These are phyloP conservation scores for Tulasnella sp. DNA, from an alignment of 768 basidiomycete genomes.

Conservation along the genomic window DNA sequence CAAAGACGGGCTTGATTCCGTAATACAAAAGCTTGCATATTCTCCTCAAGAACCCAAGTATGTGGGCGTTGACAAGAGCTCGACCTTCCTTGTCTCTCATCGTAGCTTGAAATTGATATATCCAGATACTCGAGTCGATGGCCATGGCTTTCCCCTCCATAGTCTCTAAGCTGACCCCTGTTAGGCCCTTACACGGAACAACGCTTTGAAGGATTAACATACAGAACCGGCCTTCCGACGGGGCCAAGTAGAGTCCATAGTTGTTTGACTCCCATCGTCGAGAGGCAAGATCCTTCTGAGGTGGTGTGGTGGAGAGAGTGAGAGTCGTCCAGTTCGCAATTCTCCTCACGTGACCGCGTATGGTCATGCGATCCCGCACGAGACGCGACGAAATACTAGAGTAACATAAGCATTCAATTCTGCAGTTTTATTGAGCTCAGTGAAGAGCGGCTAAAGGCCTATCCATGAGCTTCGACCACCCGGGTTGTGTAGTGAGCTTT, in stretches of 20 bases:
- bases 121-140: constrained; percentile 99
- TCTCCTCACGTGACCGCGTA: not conserved
- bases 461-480: constrained; percentile 91
- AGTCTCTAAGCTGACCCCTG: constrained; percentile 68
- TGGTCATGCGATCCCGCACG: not conserved
- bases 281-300: not conserved
- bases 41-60: constrained; percentile 82
- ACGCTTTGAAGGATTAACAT: constrained; percentile 37
- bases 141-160: constrained; percentile 94
- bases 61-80: constrained; percentile 86
- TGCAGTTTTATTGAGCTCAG: not conserved
- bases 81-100: constrained; percentile 97
- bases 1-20: constrained; percentile 97
- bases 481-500: constrained; percentile 89
- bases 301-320: not conserved
- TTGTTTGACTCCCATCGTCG: constrained; percentile 89
- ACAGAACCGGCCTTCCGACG: constrained; percentile 94
- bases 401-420: not conserved
- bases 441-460: constrained; percentile 52
- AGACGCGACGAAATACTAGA: not conserved
- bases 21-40: constrained; percentile 95
- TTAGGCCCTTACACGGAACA: not conserved
- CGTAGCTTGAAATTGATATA: constrained; percentile 99
- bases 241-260: constrained; percentile 89
- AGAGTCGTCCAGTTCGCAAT: not conserved